Conservation (phyloP, 2,329 filamentous ascomycete genomes). For the Zymoseptoria ardabiliae region DNA sequence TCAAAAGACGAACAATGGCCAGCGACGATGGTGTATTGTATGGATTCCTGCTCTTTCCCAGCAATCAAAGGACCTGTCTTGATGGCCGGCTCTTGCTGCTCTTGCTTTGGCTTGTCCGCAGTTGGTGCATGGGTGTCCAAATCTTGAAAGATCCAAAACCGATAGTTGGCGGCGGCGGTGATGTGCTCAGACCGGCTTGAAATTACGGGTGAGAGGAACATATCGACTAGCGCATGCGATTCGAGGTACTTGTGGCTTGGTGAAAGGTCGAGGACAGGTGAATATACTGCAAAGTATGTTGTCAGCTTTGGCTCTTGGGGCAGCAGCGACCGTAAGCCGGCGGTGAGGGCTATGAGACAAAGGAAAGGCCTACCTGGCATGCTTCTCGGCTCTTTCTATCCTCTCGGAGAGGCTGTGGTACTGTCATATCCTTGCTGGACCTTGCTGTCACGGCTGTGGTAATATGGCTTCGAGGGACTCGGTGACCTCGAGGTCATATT, state of each 20-base stretch:
- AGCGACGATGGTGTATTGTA: not conserved
- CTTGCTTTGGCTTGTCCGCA: not conserved
- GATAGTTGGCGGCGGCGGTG: not conserved
- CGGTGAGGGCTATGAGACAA: not conserved
- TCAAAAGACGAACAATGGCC: not conserved
- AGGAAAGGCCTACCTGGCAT: not conserved
- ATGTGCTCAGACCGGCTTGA: not conserved
- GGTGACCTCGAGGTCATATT: not conserved
- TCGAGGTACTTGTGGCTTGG: not conserved
- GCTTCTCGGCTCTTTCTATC: not conserved
- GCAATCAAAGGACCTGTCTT: not conserved
- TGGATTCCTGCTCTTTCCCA: not conserved
- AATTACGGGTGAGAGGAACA: not conserved
- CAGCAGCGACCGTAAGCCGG: not conserved
- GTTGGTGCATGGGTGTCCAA: not conserved
- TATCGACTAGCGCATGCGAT: not conserved
- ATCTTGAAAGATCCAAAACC: not conserved
- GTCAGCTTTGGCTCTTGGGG: not conserved
- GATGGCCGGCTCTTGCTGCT: not conserved
- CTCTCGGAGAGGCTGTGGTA: not conserved
- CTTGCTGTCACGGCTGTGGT: not conserved
- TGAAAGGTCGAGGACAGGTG: not conserved
- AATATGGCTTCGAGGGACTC: not conserved
- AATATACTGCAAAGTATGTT: not conserved
- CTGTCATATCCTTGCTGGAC: not conserved